Percentiles rank a stretch among this genome's conserved stretches.
phyloP scores from a whole-genome alignment of 768 basidiomycete species.

The Trametes sanguinea region DNA sequence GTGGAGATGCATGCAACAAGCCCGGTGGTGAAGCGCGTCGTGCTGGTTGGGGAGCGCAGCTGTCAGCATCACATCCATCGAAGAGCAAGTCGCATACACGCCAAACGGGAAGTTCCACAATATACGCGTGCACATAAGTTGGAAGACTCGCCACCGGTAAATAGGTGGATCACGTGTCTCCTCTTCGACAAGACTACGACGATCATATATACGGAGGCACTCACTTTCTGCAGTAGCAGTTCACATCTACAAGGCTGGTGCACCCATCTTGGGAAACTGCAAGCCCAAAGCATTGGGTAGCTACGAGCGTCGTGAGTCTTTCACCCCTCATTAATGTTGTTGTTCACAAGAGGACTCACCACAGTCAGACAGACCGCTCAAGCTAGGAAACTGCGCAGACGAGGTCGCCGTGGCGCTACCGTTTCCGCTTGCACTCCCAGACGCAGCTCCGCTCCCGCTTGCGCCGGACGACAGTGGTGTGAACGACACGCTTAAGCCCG shows the following conservation, averaged over 20 bases:
- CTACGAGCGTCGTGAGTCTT: constrained; percentile 30
- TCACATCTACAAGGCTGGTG: constrained; percentile 45
- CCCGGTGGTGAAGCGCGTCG: constrained; percentile 37
- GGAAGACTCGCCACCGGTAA: background rate
- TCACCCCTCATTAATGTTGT: background rate
- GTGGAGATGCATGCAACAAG: constrained; percentile 42
- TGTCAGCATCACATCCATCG: background rate
- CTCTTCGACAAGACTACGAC: background rate
- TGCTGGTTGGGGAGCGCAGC: background rate
- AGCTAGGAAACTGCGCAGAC: constrained; percentile 25
- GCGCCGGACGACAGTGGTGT: background rate
- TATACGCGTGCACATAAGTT: too few species aligned
- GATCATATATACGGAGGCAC: background rate
- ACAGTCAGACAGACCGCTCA: constrained; percentile 24
- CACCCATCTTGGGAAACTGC: constrained; percentile 45
- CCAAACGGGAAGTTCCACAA: too few species aligned
- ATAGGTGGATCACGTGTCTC: background rate
- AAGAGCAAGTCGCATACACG: too few species aligned
- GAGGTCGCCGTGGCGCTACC: constrained; percentile 17
- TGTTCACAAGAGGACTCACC: constrained; percentile 14
- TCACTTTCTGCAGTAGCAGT: constrained; percentile 49
- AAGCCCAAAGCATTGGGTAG: constrained; percentile 45
- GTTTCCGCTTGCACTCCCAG: background rate
- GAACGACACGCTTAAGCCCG: constrained; percentile 1
- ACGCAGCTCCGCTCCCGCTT: background rate